phyloP scores from a whole-genome alignment of 768 basidiomycete species.

The Exsudoporus frostii region DNA sequence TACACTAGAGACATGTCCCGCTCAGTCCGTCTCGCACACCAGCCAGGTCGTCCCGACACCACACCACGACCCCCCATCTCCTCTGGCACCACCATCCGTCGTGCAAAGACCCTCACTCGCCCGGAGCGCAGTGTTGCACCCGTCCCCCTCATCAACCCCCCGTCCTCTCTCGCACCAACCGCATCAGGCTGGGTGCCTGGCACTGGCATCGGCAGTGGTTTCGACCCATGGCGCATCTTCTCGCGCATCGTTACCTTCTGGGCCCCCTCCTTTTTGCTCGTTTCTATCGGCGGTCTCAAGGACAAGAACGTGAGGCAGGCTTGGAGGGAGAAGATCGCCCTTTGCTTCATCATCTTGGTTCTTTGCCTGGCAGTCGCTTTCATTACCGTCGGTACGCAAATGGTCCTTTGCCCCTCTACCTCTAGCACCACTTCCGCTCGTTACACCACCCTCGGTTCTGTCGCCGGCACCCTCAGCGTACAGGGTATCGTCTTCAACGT shows the following conservation, averaged over 20 bases:
- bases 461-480: conserved; percentile 66
- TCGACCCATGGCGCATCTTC: conserved; percentile 78
- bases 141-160: conserved; percentile 89
- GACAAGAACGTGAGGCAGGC: conserved; percentile 80
- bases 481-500: conserved; percentile 78
- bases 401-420: conserved; percentile 79
- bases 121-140: conserved; percentile 95
- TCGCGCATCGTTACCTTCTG: conserved; percentile 82
- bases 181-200: conserved; percentile 37
- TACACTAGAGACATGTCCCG: conserved; percentile 17
- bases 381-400: conserved; percentile 90
- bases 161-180: conserved; percentile 40
- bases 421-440: conserved; percentile 38
- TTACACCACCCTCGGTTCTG: conserved; percentile 55
- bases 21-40: conserved; percentile 19
- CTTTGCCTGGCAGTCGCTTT: conserved; percentile 84
- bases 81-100: conserved; percentile 61
- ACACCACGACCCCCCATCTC: conserved; percentile 44
- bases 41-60: conserved; percentile 26
- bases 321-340: conserved; percentile 95
- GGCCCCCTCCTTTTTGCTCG: conserved; percentile 79
- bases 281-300: conserved; percentile 73
- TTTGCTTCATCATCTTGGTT: conserved; percentile 82
- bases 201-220: conserved; percentile 27
- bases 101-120: conserved; percentile 94